phyloP scores from a whole-genome alignment of 2,329 filamentous ascomycete genomes.

The Myriosclerotinia curreyana region DNA sequence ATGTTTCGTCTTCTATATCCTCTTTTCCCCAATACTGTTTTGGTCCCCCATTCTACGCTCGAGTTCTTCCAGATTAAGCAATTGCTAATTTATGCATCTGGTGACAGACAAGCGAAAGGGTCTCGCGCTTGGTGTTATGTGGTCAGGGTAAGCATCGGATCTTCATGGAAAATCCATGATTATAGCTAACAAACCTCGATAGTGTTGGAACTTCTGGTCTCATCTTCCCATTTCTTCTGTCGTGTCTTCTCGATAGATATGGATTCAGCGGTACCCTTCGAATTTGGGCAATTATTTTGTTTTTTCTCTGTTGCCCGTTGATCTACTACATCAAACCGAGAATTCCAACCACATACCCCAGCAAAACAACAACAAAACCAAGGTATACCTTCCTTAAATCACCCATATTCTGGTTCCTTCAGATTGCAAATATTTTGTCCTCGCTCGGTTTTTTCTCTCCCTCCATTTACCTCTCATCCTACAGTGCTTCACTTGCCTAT shows the following conservation, averaged over 20 bases:
- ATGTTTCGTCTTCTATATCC: background rate
- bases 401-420: slow-evolving; percentile 49
- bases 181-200: slow-evolving; percentile 8
- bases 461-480: slow-evolving; percentile 51
- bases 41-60: background rate
- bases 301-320: slow-evolving; percentile 45
- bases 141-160: slow-evolving; percentile 34
- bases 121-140: slow-evolving; percentile 51
- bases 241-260: slow-evolving; percentile 43
- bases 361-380: slow-evolving; percentile 9
- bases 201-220: slow-evolving; percentile 29
- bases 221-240: slow-evolving; percentile 42
- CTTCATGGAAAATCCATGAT: background rate
- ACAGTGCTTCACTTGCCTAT: slow-evolving; percentile 44
- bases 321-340: slow-evolving; percentile 57
- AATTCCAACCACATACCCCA: slow-evolving; percentile 41
- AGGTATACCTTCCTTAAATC: slow-evolving; percentile 45
- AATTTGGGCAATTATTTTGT: slow-evolving; percentile 42
- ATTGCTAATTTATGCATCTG: background rate
- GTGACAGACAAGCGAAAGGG: slow-evolving; percentile 43
- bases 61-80: too few relatives aligned
- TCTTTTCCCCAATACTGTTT: background rate
- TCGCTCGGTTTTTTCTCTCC: slow-evolving; percentile 55
- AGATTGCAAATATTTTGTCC: slow-evolving; percentile 51
- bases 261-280: slow-evolving; percentile 43